These are phyloP conservation scores for Aureoboletus auriporus DNA, from an alignment of 768 basidiomycete genomes.

Conservation along the genomic window DNA sequence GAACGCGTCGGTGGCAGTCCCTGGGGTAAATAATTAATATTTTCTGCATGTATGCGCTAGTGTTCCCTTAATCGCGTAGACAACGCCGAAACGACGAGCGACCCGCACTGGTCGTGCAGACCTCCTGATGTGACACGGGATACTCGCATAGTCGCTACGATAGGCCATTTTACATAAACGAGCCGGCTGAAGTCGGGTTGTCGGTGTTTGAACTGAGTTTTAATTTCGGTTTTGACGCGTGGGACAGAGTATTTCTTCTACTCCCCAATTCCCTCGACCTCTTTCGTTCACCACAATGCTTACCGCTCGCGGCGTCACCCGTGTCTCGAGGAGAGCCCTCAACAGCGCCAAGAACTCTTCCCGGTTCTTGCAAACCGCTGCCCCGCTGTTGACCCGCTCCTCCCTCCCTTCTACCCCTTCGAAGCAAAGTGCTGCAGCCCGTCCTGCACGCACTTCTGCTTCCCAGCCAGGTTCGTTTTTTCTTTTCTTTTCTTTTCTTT, in stretches of 20 bases:
- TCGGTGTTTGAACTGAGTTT: slow-evolving; percentile 28
- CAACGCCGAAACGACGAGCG: no score
- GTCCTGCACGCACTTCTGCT: slow-evolving; percentile 45
- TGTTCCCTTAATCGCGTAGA: no score
- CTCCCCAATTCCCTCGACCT: slow-evolving; percentile 12
- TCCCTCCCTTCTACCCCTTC: slow-evolving; percentile 40
- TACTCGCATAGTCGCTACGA: no score
- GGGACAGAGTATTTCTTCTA: slow-evolving; percentile 31
- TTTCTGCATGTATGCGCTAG: no score
- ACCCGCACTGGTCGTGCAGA: no score
- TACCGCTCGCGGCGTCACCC: slow-evolving; percentile 83
- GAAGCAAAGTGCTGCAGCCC: slow-evolving; percentile 45
- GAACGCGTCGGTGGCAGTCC: slow-evolving; percentile 12
- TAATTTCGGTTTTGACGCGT: slow-evolving; percentile 17
- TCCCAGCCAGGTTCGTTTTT: slow-evolving; percentile 51
- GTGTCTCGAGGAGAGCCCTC: slow-evolving; percentile 81
- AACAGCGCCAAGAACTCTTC: slow-evolving; percentile 70
- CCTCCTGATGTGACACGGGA: no score
- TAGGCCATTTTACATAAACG: slow-evolving; percentile 19
- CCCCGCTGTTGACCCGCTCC: slow-evolving; percentile 52
- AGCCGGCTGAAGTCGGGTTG: slow-evolving; percentile 28
- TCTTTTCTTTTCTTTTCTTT: neutral
- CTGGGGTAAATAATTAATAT: no score
- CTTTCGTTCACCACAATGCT: slow-evolving; percentile 56
- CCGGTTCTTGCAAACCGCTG: slow-evolving; percentile 78